phyloP scores from a whole-genome alignment of 1,139 yeast genomes.

The Zhuliangozyma blackwelliae region DNA sequence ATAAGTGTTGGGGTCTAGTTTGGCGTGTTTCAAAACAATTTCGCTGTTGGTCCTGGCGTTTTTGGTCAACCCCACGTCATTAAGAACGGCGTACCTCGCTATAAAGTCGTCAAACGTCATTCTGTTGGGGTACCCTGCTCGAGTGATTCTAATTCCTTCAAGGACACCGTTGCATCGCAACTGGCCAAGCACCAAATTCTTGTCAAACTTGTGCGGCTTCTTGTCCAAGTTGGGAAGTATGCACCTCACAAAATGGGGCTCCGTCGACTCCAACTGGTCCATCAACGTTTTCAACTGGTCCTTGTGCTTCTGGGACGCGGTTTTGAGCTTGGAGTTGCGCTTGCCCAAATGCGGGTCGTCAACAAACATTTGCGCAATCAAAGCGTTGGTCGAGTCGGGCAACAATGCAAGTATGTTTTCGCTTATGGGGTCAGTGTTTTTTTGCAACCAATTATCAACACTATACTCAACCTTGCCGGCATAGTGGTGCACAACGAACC shows the following conservation, averaged over 20 bases:
- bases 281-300: slow-evolving; percentile 74
- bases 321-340: slow-evolving; percentile 45
- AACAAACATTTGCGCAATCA: slow-evolving; percentile 31
- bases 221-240: slow-evolving; percentile 85
- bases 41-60: slow-evolving; percentile 63
- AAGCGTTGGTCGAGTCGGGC: slow-evolving; percentile 50
- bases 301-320: slow-evolving; percentile 83
- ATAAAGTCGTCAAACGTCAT: slow-evolving; percentile 79
- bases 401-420: slow-evolving; percentile 64
- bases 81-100: slow-evolving; percentile 66
- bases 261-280: slow-evolving; percentile 72
- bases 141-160: slow-evolving; percentile 94
- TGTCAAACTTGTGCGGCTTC: slow-evolving; percentile 68
- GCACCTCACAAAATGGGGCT: slow-evolving; percentile 96
- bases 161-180: slow-evolving; percentile 95
- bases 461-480: slow-evolving; percentile 95
- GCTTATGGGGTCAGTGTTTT: slow-evolving; percentile 90
- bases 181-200: slow-evolving; percentile 77
- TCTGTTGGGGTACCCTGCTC: slow-evolving; percentile 96
- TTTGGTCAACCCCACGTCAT: slow-evolving; percentile 44
- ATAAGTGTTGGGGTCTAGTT: slow-evolving; percentile 60
- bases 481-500: slow-evolving; percentile 83
- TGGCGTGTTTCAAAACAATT: slow-evolving; percentile 55
- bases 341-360: slow-evolving; percentile 18
- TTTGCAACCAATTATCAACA: slow-evolving; percentile 89